These are phyloP conservation scores for Eimeria mitis DNA, from an alignment of 169 alveolate species.

Conservation along the genomic window DNA sequence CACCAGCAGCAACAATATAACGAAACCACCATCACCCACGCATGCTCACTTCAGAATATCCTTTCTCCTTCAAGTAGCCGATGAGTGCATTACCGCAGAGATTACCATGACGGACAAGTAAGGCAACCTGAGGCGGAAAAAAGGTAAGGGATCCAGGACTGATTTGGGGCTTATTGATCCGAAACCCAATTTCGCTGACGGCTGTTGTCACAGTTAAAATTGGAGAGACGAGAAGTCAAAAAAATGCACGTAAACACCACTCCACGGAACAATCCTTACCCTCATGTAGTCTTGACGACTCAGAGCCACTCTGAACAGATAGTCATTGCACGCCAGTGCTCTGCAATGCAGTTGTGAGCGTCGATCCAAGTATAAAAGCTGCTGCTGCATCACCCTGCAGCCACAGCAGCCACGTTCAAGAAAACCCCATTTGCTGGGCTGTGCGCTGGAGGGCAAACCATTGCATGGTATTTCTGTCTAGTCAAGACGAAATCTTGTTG, in stretches of 20 bases:
- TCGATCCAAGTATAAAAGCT: conserved; percentile 76
- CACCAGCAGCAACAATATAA: not conserved
- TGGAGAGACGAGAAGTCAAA: not conserved
- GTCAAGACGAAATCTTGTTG: not conserved
- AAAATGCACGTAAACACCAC: not conserved
- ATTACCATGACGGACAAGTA: conserved; percentile 82
- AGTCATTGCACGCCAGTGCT: conserved; percentile 88
- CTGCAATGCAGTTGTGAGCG: conserved; percentile 65
- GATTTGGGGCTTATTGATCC: not conserved
- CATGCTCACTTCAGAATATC: conserved; percentile 90
- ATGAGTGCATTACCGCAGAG: conserved; percentile 90
- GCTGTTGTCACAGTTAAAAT: not conserved
- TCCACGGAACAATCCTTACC: conserved; percentile 84
- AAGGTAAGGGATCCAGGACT: not conserved
- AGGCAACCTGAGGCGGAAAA: conserved; percentile 56
- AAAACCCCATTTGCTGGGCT: not conserved
- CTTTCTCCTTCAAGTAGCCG: conserved; percentile 90
- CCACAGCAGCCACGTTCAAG: not conserved
- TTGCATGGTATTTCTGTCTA: not conserved
- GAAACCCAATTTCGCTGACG: not conserved
- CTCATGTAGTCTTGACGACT: conserved; percentile 86
- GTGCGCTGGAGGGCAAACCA: not conserved
- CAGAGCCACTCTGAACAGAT: conserved; percentile 90
- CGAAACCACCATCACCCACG: not conserved
- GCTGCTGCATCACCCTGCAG: conserved; percentile 70